A percentile compares a stretch with the other conserved stretches of the same genome.
Evolutionary conservation across 2,329 filamentous ascomycete genomes (phyloP).

Genomic region (Diaporthe sp.): DNA sequence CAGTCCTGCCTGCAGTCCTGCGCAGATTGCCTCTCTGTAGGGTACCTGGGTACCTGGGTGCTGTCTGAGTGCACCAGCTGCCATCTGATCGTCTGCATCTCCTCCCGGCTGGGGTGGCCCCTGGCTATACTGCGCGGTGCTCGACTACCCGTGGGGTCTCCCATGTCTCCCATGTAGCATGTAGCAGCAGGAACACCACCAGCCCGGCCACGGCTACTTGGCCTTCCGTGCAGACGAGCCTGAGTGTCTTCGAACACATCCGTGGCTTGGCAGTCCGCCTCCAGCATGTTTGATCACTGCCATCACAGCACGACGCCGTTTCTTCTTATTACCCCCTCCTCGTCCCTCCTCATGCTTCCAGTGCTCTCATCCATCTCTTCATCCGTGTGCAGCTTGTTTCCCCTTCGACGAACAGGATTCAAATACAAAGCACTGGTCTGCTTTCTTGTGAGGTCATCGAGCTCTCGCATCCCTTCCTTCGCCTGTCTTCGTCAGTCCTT

Average conservation of each 20-base stretch:
- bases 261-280: conserved; percentile 38
- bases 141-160: conserved; percentile 15
- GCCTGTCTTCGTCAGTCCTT: conserved; percentile 40
- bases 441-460: conserved; percentile 58
- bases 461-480: conserved; percentile 51
- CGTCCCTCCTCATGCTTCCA: conserved; percentile 36
- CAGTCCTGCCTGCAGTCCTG: neutral
- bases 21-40: neutral
- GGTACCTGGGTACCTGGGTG: neutral
- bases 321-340: conserved; percentile 40
- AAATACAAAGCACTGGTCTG: conserved; percentile 65
- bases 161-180: conserved; percentile 25
- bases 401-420: conserved; percentile 46
- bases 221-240: conserved; percentile 37
- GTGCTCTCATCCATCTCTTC: conserved; percentile 37
- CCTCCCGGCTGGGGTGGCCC: conserved; percentile 13
- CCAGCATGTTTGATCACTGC: conserved; percentile 33
- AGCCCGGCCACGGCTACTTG: conserved; percentile 39
- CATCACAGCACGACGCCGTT: conserved; percentile 38
- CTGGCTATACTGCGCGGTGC: conserved; percentile 17
- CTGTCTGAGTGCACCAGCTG: neutral
- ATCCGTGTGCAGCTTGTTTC: conserved; percentile 46
- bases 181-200: conserved; percentile 25
- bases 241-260: conserved; percentile 27
- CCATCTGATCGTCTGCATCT: conserved; percentile 36